Conservation (phyloP, 352 stramenopile species). For the Phytophthora litchii region DNA sequence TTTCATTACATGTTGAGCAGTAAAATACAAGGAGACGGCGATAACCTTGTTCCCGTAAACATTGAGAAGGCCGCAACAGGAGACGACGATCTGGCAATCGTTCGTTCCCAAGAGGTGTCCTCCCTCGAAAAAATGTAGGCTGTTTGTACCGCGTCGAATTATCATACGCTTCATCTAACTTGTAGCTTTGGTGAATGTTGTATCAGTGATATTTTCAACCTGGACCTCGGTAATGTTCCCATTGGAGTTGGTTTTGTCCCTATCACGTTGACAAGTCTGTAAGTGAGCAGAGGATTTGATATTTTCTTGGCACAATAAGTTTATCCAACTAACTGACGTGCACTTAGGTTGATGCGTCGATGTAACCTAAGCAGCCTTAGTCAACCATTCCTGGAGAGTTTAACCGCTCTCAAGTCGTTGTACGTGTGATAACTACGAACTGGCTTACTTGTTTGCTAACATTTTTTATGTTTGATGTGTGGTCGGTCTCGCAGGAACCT, state of each 20-base stretch:
- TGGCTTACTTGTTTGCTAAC: neutral
- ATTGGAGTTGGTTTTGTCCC: slow-evolving; percentile 38
- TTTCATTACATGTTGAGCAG: slow-evolving; percentile 8
- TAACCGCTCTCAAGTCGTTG: slow-evolving; percentile 31
- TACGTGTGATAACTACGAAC: slow-evolving; percentile 13
- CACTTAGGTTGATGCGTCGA: slow-evolving; percentile 27
- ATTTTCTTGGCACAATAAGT: neutral
- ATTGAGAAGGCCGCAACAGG: slow-evolving; percentile 25
- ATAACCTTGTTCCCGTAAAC: slow-evolving; percentile 25
- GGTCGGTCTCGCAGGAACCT: slow-evolving; percentile 28
- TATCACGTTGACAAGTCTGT: slow-evolving; percentile 39
- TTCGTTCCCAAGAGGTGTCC: slow-evolving; percentile 28
- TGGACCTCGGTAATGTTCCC: slow-evolving; percentile 35
- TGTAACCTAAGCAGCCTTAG: slow-evolving; percentile 41
- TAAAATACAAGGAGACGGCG: slow-evolving; percentile 32
- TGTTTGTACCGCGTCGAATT: neutral
- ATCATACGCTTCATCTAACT: neutral
- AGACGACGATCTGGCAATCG: slow-evolving; percentile 26
- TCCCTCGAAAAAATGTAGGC: slow-evolving; percentile 37
- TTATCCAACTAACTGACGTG: neutral
- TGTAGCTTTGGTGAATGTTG: slow-evolving; percentile 2
- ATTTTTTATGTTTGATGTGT: neutral
- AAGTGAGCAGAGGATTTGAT: slow-evolving; percentile 6
- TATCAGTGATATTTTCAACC: slow-evolving; percentile 39
- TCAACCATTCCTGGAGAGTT: slow-evolving; percentile 41